Conservation (phyloP, 2,329 filamentous ascomycete genomes). For the Nothopassalora personata region DNA sequence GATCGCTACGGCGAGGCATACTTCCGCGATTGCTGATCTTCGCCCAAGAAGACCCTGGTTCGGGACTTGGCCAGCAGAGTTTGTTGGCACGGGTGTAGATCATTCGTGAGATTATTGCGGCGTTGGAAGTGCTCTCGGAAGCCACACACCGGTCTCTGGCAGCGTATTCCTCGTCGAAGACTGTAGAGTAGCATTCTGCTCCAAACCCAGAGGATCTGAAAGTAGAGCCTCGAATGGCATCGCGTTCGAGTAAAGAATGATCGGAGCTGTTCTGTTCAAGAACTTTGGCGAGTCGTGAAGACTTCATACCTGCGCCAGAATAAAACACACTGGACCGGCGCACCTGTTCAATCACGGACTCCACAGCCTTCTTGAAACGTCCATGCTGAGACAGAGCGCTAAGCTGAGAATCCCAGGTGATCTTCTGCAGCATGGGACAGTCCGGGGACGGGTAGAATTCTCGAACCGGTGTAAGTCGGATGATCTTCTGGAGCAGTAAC, state of each 20-base stretch:
- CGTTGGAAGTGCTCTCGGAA: conserved; percentile 3
- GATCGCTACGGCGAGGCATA: neutral
- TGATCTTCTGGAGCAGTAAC: conserved; percentile 26
- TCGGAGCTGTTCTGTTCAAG: neutral
- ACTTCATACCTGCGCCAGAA: conserved; percentile 1
- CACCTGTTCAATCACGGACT: conserved; percentile 26
- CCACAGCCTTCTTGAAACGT: conserved; percentile 23
- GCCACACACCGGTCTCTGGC: conserved; percentile 7
- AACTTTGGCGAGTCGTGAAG: conserved; percentile 5
- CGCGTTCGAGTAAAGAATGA: conserved; percentile 24
- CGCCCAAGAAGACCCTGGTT: neutral
- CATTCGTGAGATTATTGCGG: neutral
- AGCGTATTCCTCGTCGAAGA: conserved; percentile 25
- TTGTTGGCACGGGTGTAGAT: neutral
- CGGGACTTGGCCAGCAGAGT: neutral
- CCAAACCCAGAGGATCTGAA: conserved; percentile 32
- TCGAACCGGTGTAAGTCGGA: conserved; percentile 32
- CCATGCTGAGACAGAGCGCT: conserved; percentile 41
- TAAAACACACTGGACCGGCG: conserved; percentile 10
- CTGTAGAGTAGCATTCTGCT: conserved; percentile 25
- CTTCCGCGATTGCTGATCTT: neutral
- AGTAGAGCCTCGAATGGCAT: conserved; percentile 28
- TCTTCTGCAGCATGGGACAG: conserved; percentile 44
- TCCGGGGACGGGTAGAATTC: conserved; percentile 42
- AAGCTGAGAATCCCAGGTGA: conserved; percentile 40